Base-by-base conservation (phyloP, 192 early-diverging fungal species). In the Coemansia sp. region DNA sequence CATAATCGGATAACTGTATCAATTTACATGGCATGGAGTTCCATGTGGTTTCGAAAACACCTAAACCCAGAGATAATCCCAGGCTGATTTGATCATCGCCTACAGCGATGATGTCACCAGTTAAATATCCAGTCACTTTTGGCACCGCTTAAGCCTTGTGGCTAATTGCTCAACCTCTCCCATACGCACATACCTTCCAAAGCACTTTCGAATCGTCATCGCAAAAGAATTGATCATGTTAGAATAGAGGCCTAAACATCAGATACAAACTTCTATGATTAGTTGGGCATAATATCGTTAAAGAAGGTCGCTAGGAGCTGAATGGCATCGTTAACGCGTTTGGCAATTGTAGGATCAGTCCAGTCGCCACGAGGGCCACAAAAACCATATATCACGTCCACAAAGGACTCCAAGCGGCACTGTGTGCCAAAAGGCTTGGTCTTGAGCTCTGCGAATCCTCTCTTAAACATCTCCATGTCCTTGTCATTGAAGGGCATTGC, bases 401-500 rank as follows among this genome's bases (percentile, higher is more conserved):
- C 87, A 66, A 89, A 91, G n/a, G 87, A 82, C 49, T 83, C 73
- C 65, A 87, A 74, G 34, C 79, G 34, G 57, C 87, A 87, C 73
- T 87, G 60, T 36, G 72, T 65, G 49, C 77, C 79, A 62, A 89
- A 87, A 22, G 79, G 67, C 83, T 87, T 90, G 12, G 57, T 13
- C 55, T 67, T 63, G 10, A 88, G 65, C 24, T 24, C 49, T 12
- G 38, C 77, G 68, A 84, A 79, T 65, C 61, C 71, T 3, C 13
- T 55, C 6, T 73, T 47, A 38, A 64, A 79, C 44, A 79, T 74
- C 12, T 71, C 57, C 57, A 36, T 36, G 5, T 60, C 57, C 66
- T 93, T 91, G 68, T 92, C 86, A 76, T 91, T 89, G 72, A 77
- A 85, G 8, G 90, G 86, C 70, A 91, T 68, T 18, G 85, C 65